Base-by-base conservation (phyloP, 768 basidiomycete genomes). In the Psilocybe subaeruginosa region DNA sequence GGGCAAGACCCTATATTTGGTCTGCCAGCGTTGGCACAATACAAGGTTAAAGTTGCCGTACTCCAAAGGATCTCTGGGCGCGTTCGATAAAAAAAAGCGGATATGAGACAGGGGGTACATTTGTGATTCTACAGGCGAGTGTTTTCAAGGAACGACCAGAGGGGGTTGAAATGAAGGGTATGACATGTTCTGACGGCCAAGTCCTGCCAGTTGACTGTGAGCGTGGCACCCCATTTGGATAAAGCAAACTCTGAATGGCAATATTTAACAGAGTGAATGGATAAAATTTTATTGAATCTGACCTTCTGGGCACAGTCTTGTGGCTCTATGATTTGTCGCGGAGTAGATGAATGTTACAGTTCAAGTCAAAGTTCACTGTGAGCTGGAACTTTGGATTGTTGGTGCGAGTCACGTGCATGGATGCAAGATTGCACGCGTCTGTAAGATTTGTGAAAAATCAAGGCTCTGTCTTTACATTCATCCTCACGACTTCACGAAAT, bases 401-500 rank as follows among this genome's bases (percentile, higher is more conserved):
- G 16, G 17, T 14, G 49, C 33, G 33, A 17, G 52, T 64, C 66
- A 67, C 62, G 63, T 68, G 66, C 46, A 9, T 5, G n/a, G 27
- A 43, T 58, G 29, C 54, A 30, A 54, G 56, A 59, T 64, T 35
- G 62, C 55, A 63, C 66, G 66, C 66, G 66, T 60, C 64, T 48
- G 43, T 30, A 56, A 63, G 56, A 68, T 62, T 58, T 65, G 62
- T 59, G 33, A 50, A 64, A 51, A 54, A 39, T 55, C 31, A 27
- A 50, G 35, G 53, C 58, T 30, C 54, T 54, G 56, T 57, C 59
- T 54, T 54, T 55, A 19, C 58, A 46, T 61, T 39, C 54, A 61
- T 41, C 50, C 35, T 59, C 50, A 58, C 63, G 57, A 64, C 55
- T 43, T 62, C 60, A 64, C 62, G 58, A 64, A 54, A 49, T 62